Percentiles rank a stretch among this genome's conserved stretches.
Conservation (phyloP, 2,329 filamentous ascomycete species). For the Pseudogymnoascus sp. region DNA sequence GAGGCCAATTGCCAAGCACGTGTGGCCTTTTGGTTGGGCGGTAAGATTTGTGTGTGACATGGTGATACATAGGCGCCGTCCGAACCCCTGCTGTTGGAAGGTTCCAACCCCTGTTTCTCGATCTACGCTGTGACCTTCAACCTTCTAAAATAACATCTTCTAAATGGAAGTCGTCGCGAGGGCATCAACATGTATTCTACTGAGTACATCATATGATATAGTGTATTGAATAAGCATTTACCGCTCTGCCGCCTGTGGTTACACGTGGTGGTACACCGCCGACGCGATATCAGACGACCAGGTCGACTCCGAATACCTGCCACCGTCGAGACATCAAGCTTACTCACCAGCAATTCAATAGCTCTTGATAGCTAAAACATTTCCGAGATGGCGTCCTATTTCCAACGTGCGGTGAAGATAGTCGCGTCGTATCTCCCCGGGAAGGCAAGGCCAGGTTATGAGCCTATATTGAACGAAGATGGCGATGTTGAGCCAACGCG, state of each 20-base stretch:
- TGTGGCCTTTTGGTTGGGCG: background rate
- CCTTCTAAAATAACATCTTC: background rate
- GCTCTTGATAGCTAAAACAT: background rate
- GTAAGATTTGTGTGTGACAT: background rate
- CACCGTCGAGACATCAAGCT: background rate
- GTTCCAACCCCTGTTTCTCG: background rate
- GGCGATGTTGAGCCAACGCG: background rate
- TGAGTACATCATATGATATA: background rate
- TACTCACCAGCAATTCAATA: background rate
- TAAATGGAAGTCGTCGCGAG: background rate
- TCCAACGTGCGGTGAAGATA: background rate
- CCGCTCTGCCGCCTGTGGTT: background rate
- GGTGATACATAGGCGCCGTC: background rate
- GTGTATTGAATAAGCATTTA: background rate
- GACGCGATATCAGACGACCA: slow-evolving; percentile 2
- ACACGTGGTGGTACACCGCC: background rate
- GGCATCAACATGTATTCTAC: background rate
- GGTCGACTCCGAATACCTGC: background rate
- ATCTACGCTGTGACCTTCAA: background rate
- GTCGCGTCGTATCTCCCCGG: background rate
- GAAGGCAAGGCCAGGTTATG: background rate
- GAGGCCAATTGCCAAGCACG: background rate
- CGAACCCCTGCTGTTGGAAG: background rate
- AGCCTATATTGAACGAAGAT: background rate
- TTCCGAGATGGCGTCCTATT: background rate